phyloP scores from a whole-genome alignment of 2,329 filamentous ascomycete species.

The Aspergillus vadensis region DNA sequence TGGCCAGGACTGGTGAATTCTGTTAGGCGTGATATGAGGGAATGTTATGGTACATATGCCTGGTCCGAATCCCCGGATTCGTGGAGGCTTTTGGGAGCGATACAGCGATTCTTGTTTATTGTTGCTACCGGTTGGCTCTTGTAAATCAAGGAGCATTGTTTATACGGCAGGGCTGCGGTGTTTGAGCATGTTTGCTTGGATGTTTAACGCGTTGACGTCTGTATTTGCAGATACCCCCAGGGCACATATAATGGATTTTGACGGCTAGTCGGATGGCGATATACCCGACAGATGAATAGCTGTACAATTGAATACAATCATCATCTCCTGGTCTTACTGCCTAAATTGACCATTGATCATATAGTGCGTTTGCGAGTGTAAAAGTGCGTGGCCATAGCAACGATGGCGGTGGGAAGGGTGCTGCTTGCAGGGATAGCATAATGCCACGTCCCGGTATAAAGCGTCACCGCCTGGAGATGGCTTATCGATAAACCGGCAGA shows the following conservation, averaged over 20 bases:
- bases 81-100: constrained; percentile 9
- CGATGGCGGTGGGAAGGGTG: neutral
- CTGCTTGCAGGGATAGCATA: neutral
- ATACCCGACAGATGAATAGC: neutral
- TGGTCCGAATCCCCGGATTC: constrained; percentile 8
- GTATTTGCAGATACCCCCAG: constrained; percentile 28
- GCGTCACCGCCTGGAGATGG: constrained; percentile 6
- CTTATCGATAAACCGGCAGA: constrained; percentile 20
- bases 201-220: constrained; percentile 21
- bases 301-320: neutral
- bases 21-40: neutral
- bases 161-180: constrained; percentile 7
- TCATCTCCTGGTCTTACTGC: neutral
- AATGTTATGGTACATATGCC: constrained; percentile 14
- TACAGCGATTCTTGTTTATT: constrained; percentile 14
- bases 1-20: constrained; percentile 46
- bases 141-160: constrained; percentile 13
- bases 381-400: constrained; percentile 10
- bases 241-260: constrained; percentile 24
- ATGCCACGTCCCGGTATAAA: constrained; percentile 1
- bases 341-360: neutral
- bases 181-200: constrained; percentile 10
- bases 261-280: constrained; percentile 11
- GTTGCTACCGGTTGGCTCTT: constrained; percentile 1
- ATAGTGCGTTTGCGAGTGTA: neutral